Conservation (phyloP, 352 stramenopile species). For the Phytopythium chamaehyphon region DNA sequence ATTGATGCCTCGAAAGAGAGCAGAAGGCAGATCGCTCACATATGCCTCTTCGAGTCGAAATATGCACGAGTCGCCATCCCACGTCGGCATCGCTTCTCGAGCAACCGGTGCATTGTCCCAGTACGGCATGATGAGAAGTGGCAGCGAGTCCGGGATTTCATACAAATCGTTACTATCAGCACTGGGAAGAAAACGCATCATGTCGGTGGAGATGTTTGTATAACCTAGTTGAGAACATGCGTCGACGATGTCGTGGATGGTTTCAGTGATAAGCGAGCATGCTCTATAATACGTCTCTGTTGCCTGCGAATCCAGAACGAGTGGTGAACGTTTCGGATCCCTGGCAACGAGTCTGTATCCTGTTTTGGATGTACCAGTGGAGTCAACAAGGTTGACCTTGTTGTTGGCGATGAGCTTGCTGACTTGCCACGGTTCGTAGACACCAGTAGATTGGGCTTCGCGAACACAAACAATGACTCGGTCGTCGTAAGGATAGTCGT, state of each 20-base stretch:
- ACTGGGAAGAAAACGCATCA: constrained; percentile 5
- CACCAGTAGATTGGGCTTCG: not conserved
- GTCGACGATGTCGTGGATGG: constrained; percentile 7
- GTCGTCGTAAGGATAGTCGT: constrained; percentile 4
- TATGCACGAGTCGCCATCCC: constrained; percentile 8
- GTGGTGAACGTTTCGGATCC: not conserved
- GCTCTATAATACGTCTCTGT: not conserved
- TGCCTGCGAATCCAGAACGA: not conserved
- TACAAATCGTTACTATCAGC: constrained; percentile 4
- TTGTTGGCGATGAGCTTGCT: not conserved
- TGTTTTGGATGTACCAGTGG: not conserved
- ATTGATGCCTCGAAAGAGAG: not conserved
- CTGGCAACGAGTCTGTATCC: not conserved
- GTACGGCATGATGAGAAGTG: constrained; percentile 12
- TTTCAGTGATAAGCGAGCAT: constrained; percentile 5
- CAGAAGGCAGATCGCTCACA: not conserved
- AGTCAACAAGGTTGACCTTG: not conserved
- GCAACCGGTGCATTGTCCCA: constrained; percentile 3
- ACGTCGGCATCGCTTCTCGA: constrained; percentile 9
- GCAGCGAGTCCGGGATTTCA: constrained; percentile 5
- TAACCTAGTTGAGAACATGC: constrained; percentile 6
- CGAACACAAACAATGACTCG: constrained; percentile 12
- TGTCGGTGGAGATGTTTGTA: constrained; percentile 6
- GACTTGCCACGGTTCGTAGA: not conserved
- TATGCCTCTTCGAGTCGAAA: constrained; percentile 4